Evolutionary conservation across 371 early-diverging fungal genomes (phyloP).

Genomic region (Mortierella sp.): DNA sequence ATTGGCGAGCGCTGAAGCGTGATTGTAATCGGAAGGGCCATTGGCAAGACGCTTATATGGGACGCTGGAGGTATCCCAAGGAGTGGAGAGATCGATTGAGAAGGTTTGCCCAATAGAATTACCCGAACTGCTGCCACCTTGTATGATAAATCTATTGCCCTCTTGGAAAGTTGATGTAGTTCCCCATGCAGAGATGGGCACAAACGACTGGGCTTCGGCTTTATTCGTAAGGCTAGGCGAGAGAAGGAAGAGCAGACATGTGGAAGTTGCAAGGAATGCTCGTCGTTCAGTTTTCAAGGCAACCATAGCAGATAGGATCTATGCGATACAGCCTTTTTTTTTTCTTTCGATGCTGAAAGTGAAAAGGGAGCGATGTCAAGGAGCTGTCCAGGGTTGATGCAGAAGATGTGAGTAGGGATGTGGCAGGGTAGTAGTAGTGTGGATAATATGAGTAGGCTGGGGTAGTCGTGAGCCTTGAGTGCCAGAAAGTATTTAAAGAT

Average conservation of each 20-base stretch:
- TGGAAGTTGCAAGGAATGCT: neutral
- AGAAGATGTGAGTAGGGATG: no score
- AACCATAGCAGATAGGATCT: neutral
- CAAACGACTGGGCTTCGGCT: slow-evolving; percentile 1
- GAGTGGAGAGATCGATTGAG: slow-evolving; percentile 34
- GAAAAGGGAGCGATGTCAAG: neutral
- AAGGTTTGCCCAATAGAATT: slow-evolving; percentile 19
- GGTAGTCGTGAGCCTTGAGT: neutral
- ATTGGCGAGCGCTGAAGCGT: slow-evolving; percentile 11
- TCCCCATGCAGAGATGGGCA: slow-evolving; percentile 24
- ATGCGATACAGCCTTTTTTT: no score
- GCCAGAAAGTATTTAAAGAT: neutral
- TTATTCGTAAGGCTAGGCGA: neutral
- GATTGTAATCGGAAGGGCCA: slow-evolving; percentile 25
- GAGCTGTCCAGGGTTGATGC: neutral
- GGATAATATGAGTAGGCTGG: no score
- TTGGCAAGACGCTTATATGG: slow-evolving; percentile 5
- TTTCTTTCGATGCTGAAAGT: neutral
- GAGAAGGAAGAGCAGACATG: neutral
- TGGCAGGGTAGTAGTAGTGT: neutral
- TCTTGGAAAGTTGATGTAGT: slow-evolving; percentile 15
- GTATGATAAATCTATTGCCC: slow-evolving; percentile 12
- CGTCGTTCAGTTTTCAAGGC: neutral
- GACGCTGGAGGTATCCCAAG: slow-evolving; percentile 29
- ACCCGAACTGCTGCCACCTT: slow-evolving; percentile 15